Evolutionary conservation across 2,329 filamentous ascomycete genomes (phyloP), one percentile per base, ranked within the genome.

Genomic region (Fusarium concolor): DNA sequence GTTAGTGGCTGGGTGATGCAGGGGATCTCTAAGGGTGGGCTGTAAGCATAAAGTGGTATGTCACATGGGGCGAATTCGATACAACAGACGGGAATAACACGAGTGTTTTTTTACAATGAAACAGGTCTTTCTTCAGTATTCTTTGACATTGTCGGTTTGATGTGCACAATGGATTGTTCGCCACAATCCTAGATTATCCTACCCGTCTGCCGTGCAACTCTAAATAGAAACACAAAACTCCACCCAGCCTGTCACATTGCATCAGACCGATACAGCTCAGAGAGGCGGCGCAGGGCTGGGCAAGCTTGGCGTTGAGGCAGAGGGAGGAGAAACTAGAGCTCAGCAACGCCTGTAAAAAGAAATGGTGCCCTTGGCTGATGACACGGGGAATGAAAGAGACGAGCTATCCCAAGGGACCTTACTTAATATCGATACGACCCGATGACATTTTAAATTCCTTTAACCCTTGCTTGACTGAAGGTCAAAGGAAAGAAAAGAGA

Each of bases 251-350:
- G 33, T 35, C 26, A 26, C 26, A 57, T 63, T 56, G 39, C 33
- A 63, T 63, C 50, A 57, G 50, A 63, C 43, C 33, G 24, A 43
- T 41, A 63, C 58, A 50, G 33, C 58, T 57, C 59, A 64, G 61
- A 58, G 37, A 56, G 56, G 51, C 51, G 52, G 59, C 61, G 61
- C 59, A 64, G 60, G 65, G 65, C 65, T 68, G 65, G 65, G 65
- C 62, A 24, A 55, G 31, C 66, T 69, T 70, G 66, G 66, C 66
- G 50, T 6, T 33, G 59, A 56, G 49, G 39, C 31, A 56, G 33
- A 52, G 63, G 47, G 38, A 49, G 29, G 29, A 31, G 29, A 14
- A 12, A 10, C 29, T 14, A 31, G 29, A 31, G 29, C 29, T 12
- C 10, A 14, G 29, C 29, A 31, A 31, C 29, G 29, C 29, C 29